Base-by-base conservation (phyloP, 768 basidiomycete genomes). In the Crepidotus variabilis region DNA sequence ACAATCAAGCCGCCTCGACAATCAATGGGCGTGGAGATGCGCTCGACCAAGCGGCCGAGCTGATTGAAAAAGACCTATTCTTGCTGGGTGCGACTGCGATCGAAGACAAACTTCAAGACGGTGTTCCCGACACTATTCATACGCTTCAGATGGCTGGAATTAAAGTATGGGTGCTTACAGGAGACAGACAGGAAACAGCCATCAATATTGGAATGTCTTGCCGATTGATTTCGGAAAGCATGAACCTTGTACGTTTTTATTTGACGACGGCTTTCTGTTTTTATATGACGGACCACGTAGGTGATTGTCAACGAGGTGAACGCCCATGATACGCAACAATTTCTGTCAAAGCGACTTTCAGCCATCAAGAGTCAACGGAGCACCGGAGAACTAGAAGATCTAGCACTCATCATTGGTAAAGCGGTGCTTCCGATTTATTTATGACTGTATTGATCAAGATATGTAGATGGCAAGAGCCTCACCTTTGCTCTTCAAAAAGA, bases 201-300 rank as follows among this genome's bases (percentile, higher is more conserved):
- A 98, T 99, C 72, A 99, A 99, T 65, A 98, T 99, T 60, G 97
- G 97, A 52, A 87, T 98, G 82, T 96, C 94, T 1, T 98, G 97
- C 75, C 83, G 94, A 60, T 72, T 99, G 64, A 98, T 99, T 51
- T 93, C 94, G 5, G 97, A 99, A 73, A 94, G 92, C 8, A 99
- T 98, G 97, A 98, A 98, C 68, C 63, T 99, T 77, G 96, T 94
- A 60, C 23, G 82, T 69, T n/a, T 34, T 59, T 33, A 21, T 7
- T 14, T 35, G n/a, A 33, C 16, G 24, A 10, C 46, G 34, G n/a
- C 48, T 49, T 39, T 18, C 32, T 32, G 47, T 28, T 33, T 18
- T 48, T 18, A 39, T 55, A 47, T 45, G 51, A 43, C 50, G 55
- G 5, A 52, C 33, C 45, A 57, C 52, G 10, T 35, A 97, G 94